Conservation (phyloP, 2,329 filamentous ascomycete genomes). For the Paracamarosporium sp. region DNA sequence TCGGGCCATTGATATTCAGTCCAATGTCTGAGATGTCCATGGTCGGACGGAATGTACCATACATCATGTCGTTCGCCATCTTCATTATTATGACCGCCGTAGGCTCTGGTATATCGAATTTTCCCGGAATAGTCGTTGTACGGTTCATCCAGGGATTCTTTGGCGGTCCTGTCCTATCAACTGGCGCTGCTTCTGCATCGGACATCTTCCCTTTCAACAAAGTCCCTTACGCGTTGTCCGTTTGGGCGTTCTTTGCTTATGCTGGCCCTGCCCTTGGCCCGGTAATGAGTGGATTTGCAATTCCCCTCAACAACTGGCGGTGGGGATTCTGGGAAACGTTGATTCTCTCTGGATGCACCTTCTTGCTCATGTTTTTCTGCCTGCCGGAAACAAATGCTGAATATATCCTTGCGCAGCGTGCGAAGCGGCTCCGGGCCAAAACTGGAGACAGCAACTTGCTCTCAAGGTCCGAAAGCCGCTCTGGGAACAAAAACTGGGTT, state of each 20-base stretch:
- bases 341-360: constrained; percentile 28
- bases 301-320: constrained; percentile 26
- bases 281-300: constrained; percentile 28
- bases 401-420: constrained; percentile 33
- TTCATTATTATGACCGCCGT: constrained; percentile 71
- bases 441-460: constrained; percentile 52
- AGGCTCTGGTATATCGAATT: constrained; percentile 65
- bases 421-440: constrained; percentile 22
- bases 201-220: constrained; percentile 41
- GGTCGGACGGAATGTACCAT: constrained; percentile 70
- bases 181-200: constrained; percentile 26
- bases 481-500: constrained; percentile 57
- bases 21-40: constrained; percentile 62
- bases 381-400: constrained; percentile 31
- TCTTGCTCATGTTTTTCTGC: constrained; percentile 27
- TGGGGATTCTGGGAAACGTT: constrained; percentile 35
- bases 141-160: constrained; percentile 35
- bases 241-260: constrained; percentile 43
- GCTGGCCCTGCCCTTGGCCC: constrained; percentile 34
- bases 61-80: constrained; percentile 68
- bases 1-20: constrained; percentile 58
- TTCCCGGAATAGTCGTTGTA: constrained; percentile 64
- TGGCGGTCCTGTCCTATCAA: constrained; percentile 28
- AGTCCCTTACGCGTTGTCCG: constrained; percentile 42
- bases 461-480: constrained; percentile 33